Percentiles rank a stretch among this genome's conserved stretches.
Conservation (phyloP, 1,284 basidiomycete genomes). For the Irpex lacteus region DNA sequence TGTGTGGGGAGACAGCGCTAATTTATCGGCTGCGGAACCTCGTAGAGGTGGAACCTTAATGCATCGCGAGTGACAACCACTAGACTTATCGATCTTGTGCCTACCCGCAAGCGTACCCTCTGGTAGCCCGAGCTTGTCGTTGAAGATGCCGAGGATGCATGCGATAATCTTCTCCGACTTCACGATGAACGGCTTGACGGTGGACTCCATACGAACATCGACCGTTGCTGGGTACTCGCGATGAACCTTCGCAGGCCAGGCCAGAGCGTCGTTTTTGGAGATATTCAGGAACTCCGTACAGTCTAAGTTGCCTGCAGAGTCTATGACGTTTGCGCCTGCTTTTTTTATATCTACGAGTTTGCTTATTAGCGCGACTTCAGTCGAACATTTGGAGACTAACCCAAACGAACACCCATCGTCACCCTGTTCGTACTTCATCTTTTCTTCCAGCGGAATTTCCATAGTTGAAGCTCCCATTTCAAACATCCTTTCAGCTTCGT, state of each 20-base stretch:
- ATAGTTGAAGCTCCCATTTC: slow-evolving; percentile 36
- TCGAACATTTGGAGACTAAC: slow-evolving; percentile 13
- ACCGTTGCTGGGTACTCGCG: slow-evolving; percentile 34
- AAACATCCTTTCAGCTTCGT: slow-evolving; percentile 33
- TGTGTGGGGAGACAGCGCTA: slow-evolving; percentile 33
- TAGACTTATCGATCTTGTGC: slow-evolving; percentile 31
- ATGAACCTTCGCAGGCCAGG: slow-evolving; percentile 28
- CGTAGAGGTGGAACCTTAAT: slow-evolving; percentile 31
- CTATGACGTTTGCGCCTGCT: slow-evolving; percentile 32
- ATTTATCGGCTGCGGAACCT: slow-evolving; percentile 23
- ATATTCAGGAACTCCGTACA: slow-evolving; percentile 30
- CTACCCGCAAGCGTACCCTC: slow-evolving; percentile 25
- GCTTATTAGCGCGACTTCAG: not conserved
- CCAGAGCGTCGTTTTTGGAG: slow-evolving; percentile 26
- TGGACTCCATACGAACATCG: slow-evolving; percentile 29
- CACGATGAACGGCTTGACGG: slow-evolving; percentile 30
- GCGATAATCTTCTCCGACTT: slow-evolving; percentile 33
- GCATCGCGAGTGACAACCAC: slow-evolving; percentile 38
- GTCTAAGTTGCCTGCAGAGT: slow-evolving; percentile 32
- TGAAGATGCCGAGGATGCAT: slow-evolving; percentile 31
- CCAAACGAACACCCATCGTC: slow-evolving; percentile 34
- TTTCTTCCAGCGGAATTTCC: slow-evolving; percentile 33
- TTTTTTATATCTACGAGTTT: slow-evolving; percentile 30
- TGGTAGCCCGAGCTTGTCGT: slow-evolving; percentile 31
- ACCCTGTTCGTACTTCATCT: slow-evolving; percentile 37